Evolutionary conservation across 129 eudicot species (phyloP), one percentile per base, ranked within the genome.

Genomic region (Smallanthus sonchifolius): DNA sequence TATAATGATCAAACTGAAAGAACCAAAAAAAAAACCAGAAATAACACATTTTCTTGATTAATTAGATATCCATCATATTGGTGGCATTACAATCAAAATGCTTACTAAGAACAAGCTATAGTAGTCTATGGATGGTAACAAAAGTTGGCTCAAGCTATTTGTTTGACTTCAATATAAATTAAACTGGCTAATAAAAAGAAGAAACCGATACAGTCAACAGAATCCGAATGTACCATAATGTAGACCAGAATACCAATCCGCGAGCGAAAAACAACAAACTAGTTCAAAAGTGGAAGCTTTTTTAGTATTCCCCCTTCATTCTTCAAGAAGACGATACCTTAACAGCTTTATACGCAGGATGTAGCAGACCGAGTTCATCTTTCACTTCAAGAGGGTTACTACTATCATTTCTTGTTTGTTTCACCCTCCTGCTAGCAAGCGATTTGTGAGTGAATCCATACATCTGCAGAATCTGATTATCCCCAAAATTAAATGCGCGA

Each of bases 401-500:
- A 15, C 84, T 92, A 65, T 89, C 97, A n/a, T 92, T 87, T 74
- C 80, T 66, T 9, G 75, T 84, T 57, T 84, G 83, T 80, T 83
- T 79, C 49, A 92, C 98, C 74, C 83, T 80, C 84, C 92, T 83
- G 77, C 94, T 89, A 65, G 77, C 85, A 55, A 92, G 93, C 0
- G 98, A 83, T 73, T 80, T 89, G 63, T 92, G 98, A 2, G 85
- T 76, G 73, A 87, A 92, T 6, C 98, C 98, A 73, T 92, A 92
- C 94, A 92, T 92, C 76, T 92, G 96, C 80, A 92, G 45, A 70
- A 92, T 86, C 84, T 92, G 98, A 82, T 92, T 84, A 49, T 92
- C 98, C 56, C 90, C 98, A 65, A 92, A 89, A 67, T 92, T 85
- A 39, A 83, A 92, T 0, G 98, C 98, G 0, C 98, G 85, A 19